Conservation (phyloP, 257 asterid species). For the Leonotis leonurus region DNA sequence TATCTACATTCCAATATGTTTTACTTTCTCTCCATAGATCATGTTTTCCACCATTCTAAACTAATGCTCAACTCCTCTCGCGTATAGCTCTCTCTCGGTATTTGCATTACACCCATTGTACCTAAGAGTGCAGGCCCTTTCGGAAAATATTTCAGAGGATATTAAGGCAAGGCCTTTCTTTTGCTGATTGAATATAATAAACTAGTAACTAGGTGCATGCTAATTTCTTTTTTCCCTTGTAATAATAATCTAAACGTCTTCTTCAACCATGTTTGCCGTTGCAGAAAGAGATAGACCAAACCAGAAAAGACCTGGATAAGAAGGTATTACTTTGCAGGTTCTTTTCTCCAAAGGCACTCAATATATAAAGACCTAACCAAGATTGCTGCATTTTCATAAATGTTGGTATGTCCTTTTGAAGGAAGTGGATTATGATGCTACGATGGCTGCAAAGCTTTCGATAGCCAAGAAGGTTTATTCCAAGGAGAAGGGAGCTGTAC, state of each 20-base stretch:
- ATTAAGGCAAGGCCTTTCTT: constrained; percentile 45
- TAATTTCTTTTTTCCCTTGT: too few relatives aligned
- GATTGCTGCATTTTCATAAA: too few relatives aligned
- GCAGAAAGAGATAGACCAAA: constrained; percentile 72
- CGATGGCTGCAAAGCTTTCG: constrained; percentile 77
- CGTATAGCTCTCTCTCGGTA: constrained; percentile 90
- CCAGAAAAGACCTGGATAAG: constrained; percentile 52
- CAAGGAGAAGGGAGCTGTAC: constrained; percentile 66
- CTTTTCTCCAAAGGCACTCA: neutral
- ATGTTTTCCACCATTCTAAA: neutral
- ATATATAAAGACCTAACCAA: too few relatives aligned
- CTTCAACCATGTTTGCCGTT: too few relatives aligned
- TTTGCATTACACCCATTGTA: constrained; percentile 97
- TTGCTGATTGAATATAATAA: neutral
- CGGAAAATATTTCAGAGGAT: constrained; percentile 55
- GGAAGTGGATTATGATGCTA: constrained; percentile 89
- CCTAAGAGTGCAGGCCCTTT: constrained; percentile 79
- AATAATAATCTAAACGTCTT: too few relatives aligned
- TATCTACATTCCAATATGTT: neutral
- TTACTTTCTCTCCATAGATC: neutral
- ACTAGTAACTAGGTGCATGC: neutral
- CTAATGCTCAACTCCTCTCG: constrained; percentile 10
- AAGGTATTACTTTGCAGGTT: constrained; percentile 42
- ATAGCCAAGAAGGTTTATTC: constrained; percentile 74
- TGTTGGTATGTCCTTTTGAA: constrained; percentile 26